phyloP scores from a whole-genome alignment of 1,139 yeast genomes.

The Taphrina communis region DNA sequence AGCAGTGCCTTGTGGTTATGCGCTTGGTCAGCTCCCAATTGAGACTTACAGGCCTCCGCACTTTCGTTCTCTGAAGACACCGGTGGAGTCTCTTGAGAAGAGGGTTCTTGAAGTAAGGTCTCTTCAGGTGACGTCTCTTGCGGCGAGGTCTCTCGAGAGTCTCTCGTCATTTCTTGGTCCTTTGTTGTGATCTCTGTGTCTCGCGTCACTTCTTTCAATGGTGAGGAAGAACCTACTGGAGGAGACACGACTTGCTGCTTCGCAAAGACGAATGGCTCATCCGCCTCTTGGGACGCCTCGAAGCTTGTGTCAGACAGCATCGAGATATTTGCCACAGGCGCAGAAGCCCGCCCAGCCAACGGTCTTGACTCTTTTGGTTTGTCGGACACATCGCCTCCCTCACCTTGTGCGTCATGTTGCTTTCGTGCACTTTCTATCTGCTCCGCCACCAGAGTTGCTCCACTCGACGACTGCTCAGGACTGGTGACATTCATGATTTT shows the following conservation, averaged over 20 bases:
- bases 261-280: slow-evolving; percentile 10
- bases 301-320: neutral
- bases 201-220: neutral
- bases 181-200: neutral
- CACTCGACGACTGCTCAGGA: too few species aligned
- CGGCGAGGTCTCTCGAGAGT: neutral
- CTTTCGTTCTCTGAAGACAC: too few species aligned
- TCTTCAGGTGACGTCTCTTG: neutral
- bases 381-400: too few species aligned
- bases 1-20: neutral
- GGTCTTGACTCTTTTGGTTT: neutral
- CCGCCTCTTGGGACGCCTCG: neutral
- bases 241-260: neutral
- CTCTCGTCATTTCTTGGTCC: neutral
- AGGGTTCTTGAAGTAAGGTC: neutral
- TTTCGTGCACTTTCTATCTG: too few species aligned
- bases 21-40: neutral
- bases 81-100: neutral
- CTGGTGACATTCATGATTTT: too few species aligned
- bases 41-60: neutral
- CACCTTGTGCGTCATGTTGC: too few species aligned
- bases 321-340: neutral
- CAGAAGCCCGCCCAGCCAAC: neutral
- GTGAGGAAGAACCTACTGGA: neutral
- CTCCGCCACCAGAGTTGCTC: too few species aligned